phyloP scores from a whole-genome alignment of 202 grass and related monocot species.

The Brachypodium distachyon region DNA sequence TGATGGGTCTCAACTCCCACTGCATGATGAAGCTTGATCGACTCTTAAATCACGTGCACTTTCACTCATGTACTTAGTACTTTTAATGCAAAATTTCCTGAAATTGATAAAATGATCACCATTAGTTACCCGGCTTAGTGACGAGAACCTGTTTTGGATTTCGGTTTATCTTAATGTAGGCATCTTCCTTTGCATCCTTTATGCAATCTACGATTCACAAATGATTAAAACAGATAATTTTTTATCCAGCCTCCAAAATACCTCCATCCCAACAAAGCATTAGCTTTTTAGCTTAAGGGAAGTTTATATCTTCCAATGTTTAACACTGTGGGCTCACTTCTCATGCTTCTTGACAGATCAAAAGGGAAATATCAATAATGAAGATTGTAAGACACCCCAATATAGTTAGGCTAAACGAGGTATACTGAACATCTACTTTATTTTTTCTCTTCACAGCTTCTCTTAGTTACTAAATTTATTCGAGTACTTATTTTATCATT shows the following conservation, averaged over 20 bases:
- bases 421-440: conserved; percentile 11
- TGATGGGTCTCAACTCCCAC: neutral
- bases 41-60: neutral
- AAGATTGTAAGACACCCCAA: conserved; percentile 93
- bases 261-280: neutral
- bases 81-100: neutral
- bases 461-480: neutral
- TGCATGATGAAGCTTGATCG: neutral
- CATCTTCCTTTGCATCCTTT: neutral
- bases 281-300: neutral
- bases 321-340: neutral
- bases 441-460: neutral
- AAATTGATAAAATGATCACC: neutral
- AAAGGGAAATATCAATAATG: conserved; percentile 99
- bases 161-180: neutral
- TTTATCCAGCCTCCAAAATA: neutral
- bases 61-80: neutral
- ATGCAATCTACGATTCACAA: neutral
- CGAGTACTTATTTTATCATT: neutral
- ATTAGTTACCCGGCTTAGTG: neutral
- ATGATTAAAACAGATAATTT: neutral
- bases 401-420: conserved; percentile 87
- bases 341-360: conserved; percentile 51
- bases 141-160: neutral
- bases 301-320: neutral